These are phyloP conservation scores for Eustoma russellianum DNA, from an alignment of 257 asterid genomes.

Conservation along the genomic window DNA sequence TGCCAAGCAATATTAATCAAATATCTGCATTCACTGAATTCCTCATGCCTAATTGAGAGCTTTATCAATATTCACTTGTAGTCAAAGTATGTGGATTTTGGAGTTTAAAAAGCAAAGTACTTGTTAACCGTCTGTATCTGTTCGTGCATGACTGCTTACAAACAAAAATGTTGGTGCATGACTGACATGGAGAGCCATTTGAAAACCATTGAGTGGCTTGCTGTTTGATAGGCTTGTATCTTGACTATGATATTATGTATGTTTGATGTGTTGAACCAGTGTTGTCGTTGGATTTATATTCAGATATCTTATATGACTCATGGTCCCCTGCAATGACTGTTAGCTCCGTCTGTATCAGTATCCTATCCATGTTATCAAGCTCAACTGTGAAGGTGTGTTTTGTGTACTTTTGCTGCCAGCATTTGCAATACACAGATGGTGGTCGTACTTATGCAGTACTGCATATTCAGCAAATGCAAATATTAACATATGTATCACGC, in stretches of 20 bases:
- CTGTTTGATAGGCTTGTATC: background rate
- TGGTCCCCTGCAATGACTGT: constrained; percentile 99
- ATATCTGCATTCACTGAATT: no score
- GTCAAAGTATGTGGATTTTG: no score
- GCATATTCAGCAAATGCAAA: no score
- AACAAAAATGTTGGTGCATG: no score
- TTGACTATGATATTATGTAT: background rate
- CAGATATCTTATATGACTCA: constrained; percentile 92
- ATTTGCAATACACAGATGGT: background rate
- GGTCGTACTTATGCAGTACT: no score
- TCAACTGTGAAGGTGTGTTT: constrained; percentile 68
- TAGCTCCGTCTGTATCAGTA: constrained; percentile 92
- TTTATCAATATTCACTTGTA: no score
- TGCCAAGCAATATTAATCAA: no score
- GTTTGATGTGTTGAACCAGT: background rate
- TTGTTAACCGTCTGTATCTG: no score
- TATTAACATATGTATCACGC: background rate
- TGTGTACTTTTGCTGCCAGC: background rate
- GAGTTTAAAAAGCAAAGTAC: no score
- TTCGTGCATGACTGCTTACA: no score
- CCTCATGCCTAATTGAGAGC: no score
- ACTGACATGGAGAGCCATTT: background rate
- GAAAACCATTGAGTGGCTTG: background rate
- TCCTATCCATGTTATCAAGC: constrained; percentile 97
- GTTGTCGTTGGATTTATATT: constrained; percentile 1